Conservation (phyloP, 129 eudicot species). For the Escallonia rubra region DNA sequence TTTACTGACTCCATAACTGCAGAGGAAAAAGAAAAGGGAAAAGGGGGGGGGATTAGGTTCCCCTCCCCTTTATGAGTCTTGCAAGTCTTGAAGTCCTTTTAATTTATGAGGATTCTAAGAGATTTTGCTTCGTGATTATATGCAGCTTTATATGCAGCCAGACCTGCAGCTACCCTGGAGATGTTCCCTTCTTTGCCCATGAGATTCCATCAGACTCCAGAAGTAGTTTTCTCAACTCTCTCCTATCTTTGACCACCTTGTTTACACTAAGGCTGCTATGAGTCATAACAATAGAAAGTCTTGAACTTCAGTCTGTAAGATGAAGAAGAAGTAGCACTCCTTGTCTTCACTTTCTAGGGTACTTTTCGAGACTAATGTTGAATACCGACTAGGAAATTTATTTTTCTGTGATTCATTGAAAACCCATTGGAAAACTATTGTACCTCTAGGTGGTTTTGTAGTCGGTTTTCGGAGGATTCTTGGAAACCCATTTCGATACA, state of each 20-base stretch:
- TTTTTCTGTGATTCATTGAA: constrained; percentile 4
- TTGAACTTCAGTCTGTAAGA: constrained; percentile 12
- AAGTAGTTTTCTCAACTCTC: constrained; percentile 38
- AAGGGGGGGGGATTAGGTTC: constrained; percentile 48
- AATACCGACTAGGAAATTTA: neutral
- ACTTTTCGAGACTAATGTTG: neutral
- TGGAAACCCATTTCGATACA: neutral
- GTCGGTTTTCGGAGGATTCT: neutral
- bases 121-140: constrained; percentile 43
- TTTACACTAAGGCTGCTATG: constrained; percentile 4
- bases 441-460: neutral
- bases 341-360: constrained; percentile 26
- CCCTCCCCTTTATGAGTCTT: constrained; percentile 21
- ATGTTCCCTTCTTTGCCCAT: constrained; percentile 99
- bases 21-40: constrained; percentile 15
- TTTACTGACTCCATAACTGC: constrained; percentile 69
- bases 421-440: constrained; percentile 6
- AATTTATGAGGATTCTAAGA: constrained; percentile 33
- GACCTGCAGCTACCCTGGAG: constrained; percentile 94
- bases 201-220: constrained; percentile 71
- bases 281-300: too few species aligned
- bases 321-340: constrained; percentile 11
- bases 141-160: constrained; percentile 81
- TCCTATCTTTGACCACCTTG: constrained; percentile 28
- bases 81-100: constrained; percentile 6